Percentiles rank a stretch among this genome's conserved stretches.
phyloP scores from a whole-genome alignment of 495 filamentous ascomycete species.

The Tuber aestivum region DNA sequence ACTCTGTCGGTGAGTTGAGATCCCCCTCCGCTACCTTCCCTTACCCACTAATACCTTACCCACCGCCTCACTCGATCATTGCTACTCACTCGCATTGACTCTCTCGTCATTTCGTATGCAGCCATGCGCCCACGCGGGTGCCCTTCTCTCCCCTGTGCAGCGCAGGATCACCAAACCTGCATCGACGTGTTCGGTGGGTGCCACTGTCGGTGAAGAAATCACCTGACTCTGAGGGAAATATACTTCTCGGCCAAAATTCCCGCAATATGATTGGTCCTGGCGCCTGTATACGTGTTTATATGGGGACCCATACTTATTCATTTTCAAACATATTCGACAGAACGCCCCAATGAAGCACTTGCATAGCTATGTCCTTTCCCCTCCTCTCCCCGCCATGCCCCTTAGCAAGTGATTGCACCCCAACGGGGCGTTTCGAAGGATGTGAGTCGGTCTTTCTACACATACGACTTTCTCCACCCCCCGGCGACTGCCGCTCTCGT shows the following conservation, averaged over 20 bases:
- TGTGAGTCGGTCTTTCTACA: neutral
- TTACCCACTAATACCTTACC: slow-evolving; percentile 22
- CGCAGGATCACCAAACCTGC: slow-evolving; percentile 3
- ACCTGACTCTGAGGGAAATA: slow-evolving; percentile 10
- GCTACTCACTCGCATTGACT: slow-evolving; percentile 23
- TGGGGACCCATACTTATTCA: neutral
- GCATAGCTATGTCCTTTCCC: neutral
- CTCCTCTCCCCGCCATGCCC: neutral
- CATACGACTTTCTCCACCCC: neutral
- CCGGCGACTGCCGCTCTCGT: neutral
- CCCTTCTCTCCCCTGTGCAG: neutral
- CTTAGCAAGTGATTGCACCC: neutral
- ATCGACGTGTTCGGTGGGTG: slow-evolving; percentile 6
- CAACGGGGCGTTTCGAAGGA: neutral
- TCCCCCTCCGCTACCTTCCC: slow-evolving; percentile 3
- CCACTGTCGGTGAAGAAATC: slow-evolving; percentile 15
- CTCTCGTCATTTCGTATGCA: slow-evolving; percentile 4
- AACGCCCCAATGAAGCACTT: neutral
- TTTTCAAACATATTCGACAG: neutral
- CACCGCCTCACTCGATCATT: slow-evolving; percentile 34
- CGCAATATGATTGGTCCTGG: slow-evolving; percentile 6
- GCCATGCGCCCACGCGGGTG: neutral
- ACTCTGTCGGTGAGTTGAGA: neutral
- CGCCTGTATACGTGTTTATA: slow-evolving; percentile 9
- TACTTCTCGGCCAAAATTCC: neutral